Percentiles rank a stretch among this genome's conserved stretches.
phyloP scores from a whole-genome alignment of 176 grass and related monocot species.

The Tillandsia leiboldiana region DNA sequence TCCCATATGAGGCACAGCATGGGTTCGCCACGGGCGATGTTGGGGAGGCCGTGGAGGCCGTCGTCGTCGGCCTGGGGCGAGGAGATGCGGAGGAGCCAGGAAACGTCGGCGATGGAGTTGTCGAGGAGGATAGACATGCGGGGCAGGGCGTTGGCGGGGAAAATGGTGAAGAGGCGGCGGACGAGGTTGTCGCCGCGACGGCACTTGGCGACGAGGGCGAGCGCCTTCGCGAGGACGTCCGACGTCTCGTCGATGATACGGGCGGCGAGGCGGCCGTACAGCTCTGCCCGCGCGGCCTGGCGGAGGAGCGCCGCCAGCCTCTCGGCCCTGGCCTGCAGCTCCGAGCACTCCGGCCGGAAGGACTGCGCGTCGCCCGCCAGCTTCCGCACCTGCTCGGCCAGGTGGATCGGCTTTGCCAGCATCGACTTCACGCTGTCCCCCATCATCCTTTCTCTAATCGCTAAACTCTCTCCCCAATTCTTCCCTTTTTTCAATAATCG shows the following conservation, averaged over 20 bases:
- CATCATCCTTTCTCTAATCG: slow-evolving; percentile 26
- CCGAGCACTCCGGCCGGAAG: slow-evolving; percentile 50
- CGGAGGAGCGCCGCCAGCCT: slow-evolving; percentile 64
- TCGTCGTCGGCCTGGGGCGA: slow-evolving; percentile 5
- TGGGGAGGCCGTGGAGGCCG: slow-evolving; percentile 50
- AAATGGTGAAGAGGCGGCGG: slow-evolving; percentile 45
- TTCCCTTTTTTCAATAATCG: too few relatives aligned
- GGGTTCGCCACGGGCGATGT: slow-evolving; percentile 64
- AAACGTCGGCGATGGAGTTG: slow-evolving; percentile 13
- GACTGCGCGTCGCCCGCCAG: slow-evolving; percentile 39
- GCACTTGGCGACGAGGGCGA: slow-evolving; percentile 37
- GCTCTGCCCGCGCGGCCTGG: slow-evolving; percentile 67
- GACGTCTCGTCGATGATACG: slow-evolving; percentile 52
- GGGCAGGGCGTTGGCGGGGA: slow-evolving; percentile 4
- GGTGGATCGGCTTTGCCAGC: slow-evolving; percentile 75
- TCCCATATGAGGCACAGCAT: slow-evolving; percentile 79
- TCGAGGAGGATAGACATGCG: slow-evolving; percentile 11
- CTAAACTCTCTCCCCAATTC: too few relatives aligned
- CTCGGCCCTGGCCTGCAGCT: slow-evolving; percentile 51
- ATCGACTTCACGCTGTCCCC: slow-evolving; percentile 59
- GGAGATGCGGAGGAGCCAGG: slow-evolving; percentile 18
- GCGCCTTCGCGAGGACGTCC: slow-evolving; percentile 49
- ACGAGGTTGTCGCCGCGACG: slow-evolving; percentile 54
- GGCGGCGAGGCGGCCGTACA: slow-evolving; percentile 72
- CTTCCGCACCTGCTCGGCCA: slow-evolving; percentile 75